These are phyloP conservation scores for Cucurbita maxima DNA, from an alignment of 306 rosid genomes.

Conservation along the genomic window DNA sequence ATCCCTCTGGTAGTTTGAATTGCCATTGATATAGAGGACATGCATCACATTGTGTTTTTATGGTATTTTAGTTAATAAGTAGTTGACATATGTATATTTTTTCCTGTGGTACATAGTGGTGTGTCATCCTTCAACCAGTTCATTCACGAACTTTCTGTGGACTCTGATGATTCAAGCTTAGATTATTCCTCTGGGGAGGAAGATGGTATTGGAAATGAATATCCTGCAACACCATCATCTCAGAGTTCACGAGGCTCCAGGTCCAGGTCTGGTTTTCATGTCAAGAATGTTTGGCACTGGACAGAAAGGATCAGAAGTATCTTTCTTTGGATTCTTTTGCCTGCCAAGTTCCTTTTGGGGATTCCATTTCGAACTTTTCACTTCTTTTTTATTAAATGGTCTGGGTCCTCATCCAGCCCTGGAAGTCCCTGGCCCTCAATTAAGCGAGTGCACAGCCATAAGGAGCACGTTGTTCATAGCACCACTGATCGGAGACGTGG, in stretches of 20 bases:
- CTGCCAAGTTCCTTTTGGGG: conserved; percentile 37
- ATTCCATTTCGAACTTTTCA: conserved; percentile 29
- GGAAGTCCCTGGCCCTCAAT: conserved; percentile 20
- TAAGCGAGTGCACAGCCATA: conserved; percentile 38
- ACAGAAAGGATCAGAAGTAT: conserved; percentile 36
- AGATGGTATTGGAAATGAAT: conserved; percentile 33
- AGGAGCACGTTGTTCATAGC: conserved; percentile 51
- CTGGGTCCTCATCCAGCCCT: conserved; percentile 15
- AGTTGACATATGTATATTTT: conserved; percentile 6
- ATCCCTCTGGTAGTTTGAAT: not conserved
- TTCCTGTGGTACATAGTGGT: conserved; percentile 36
- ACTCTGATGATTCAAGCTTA: conserved; percentile 54
- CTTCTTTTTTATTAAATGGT: conserved; percentile 13
- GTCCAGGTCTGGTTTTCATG: conserved; percentile 27
- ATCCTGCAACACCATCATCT: conserved; percentile 43
- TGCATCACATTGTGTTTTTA: not conserved
- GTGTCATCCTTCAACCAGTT: conserved; percentile 86
- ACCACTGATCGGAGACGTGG: conserved; percentile 88
- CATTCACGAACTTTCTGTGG: conserved; percentile 76
- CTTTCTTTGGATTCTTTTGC: conserved; percentile 43
- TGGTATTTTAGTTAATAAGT: not conserved
- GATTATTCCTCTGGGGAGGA: conserved; percentile 57
- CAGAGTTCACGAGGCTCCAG: conserved; percentile 53
- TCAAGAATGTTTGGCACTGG: conserved; percentile 21
- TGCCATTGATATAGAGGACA: not conserved